phyloP scores from a whole-genome alignment of 179 eudicot species.

The Beta corolliflora region DNA sequence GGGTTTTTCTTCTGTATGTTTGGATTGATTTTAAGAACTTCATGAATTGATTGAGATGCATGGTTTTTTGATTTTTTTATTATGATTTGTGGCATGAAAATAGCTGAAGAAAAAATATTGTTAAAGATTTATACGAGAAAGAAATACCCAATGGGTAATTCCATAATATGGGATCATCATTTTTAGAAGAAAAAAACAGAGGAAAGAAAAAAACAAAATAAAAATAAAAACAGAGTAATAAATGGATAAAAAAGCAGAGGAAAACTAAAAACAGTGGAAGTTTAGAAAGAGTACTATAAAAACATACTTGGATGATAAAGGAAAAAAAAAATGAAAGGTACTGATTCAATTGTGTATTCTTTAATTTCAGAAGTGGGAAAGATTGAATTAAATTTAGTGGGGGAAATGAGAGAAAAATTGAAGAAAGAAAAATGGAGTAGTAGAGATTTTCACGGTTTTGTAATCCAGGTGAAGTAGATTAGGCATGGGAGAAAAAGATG shows the following conservation, averaged over 20 bases:
- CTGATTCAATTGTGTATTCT: neutral
- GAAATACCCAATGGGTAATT: conserved; percentile 18
- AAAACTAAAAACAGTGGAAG: conserved; percentile 11
- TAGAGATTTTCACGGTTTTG: conserved; percentile 33
- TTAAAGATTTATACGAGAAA: conserved; percentile 8
- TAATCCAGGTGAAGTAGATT: conserved; percentile 33
- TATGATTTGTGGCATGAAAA: conserved; percentile 1
- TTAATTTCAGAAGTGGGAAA: conserved; percentile 28
- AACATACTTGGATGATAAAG: no score
- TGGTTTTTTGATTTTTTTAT: conserved; percentile 29
- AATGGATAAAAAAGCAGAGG: neutral
- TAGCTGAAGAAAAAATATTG: neutral
- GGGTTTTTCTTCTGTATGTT: conserved; percentile 62
- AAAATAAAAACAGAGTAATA: neutral
- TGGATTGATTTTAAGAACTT: conserved; percentile 70
- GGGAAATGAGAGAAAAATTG: conserved; percentile 27
- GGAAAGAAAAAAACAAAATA: neutral
- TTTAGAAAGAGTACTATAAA: conserved; percentile 1
- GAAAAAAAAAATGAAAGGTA: neutral
- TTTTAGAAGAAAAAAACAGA: neutral
- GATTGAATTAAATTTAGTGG: neutral
- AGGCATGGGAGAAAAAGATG: conserved; percentile 34
- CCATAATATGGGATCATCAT: conserved; percentile 10
- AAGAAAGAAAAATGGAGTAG: conserved; percentile 15
- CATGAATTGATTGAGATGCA: conserved; percentile 80